A percentile compares a stretch with the other conserved stretches of the same genome.
Evolutionary conservation across 805 yeast species (phyloP).

Genomic region (Teunomyces pallodes): DNA sequence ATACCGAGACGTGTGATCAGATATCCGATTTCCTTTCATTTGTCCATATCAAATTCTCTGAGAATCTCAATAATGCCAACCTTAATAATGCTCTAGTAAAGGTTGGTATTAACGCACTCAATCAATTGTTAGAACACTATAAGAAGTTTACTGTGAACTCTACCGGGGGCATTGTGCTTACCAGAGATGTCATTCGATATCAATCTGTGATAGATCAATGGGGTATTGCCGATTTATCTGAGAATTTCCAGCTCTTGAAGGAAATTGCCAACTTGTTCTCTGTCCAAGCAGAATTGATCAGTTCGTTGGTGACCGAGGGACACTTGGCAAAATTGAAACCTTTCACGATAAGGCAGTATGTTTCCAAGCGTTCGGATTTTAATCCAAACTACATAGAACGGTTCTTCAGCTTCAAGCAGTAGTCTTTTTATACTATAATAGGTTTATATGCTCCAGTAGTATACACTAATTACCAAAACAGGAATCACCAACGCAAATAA

Average conservation of each 20-base stretch:
- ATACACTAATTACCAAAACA: conserved; percentile 2
- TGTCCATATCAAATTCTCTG: conserved; percentile 37
- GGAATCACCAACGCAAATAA: conserved; percentile 3
- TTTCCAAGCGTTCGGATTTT: conserved; percentile 69
- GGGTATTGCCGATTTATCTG: conserved; percentile 58
- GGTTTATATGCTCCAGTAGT: conserved; percentile 6
- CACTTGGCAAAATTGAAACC: conserved; percentile 66
- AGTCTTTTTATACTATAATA: background rate
- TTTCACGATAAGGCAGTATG: conserved; percentile 59
- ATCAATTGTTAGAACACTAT: conserved; percentile 65
- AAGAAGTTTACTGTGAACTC: conserved; percentile 73
- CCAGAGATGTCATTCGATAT: conserved; percentile 78
- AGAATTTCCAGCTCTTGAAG: conserved; percentile 65
- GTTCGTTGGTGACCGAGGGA: conserved; percentile 79
- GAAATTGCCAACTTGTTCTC: conserved; percentile 84
- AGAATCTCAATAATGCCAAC: conserved; percentile 42
- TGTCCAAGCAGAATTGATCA: conserved; percentile 75
- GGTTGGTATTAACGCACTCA: conserved; percentile 58
- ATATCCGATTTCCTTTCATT: conserved; percentile 52
- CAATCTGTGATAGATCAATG: conserved; percentile 68
- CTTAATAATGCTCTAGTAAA: conserved; percentile 49
- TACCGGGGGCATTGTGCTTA: conserved; percentile 77
- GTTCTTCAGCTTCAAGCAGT: conserved; percentile 36
- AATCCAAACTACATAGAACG: conserved; percentile 51
- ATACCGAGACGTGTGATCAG: conserved; percentile 69